Conservation (phyloP, 768 basidiomycete genomes). For the Plicaturopsis crispa region DNA sequence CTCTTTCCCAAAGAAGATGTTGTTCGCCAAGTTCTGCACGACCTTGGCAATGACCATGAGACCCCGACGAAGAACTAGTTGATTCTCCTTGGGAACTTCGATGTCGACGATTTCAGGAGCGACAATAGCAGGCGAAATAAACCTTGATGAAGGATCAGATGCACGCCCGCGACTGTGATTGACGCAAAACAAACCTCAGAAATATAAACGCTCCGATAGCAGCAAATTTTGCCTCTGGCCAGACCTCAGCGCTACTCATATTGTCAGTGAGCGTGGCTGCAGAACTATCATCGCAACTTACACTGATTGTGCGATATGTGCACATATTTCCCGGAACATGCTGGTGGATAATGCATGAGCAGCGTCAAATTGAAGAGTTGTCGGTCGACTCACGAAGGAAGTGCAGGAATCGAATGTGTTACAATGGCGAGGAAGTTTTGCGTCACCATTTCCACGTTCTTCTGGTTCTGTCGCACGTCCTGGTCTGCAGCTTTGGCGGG, state of each 20-base stretch:
- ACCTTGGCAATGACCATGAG: slow-evolving; percentile 86
- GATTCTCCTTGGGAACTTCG: slow-evolving; percentile 58
- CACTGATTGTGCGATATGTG: slow-evolving; percentile 75
- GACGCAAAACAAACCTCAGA: slow-evolving; percentile 44
- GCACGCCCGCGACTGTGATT: not conserved
- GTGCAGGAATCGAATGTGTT: slow-evolving; percentile 53
- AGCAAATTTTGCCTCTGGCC: slow-evolving; percentile 76
- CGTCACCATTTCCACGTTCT: slow-evolving; percentile 67
- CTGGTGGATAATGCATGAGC: slow-evolving; percentile 26
- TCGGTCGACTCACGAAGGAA: slow-evolving; percentile 59
- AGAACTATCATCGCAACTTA: slow-evolving; percentile 28
- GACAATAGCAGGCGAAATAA: slow-evolving; percentile 88
- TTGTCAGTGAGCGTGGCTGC: slow-evolving; percentile 8
- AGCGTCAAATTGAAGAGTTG: slow-evolving; percentile 5
- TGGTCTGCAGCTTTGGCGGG: slow-evolving; percentile 52
- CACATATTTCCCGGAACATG: slow-evolving; percentile 82
- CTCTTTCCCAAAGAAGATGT: slow-evolving; percentile 90
- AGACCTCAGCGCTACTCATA: slow-evolving; percentile 46
- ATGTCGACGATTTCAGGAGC: slow-evolving; percentile 81
- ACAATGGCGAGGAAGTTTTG: slow-evolving; percentile 72
- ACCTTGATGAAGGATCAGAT: slow-evolving; percentile 35
- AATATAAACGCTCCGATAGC: slow-evolving; percentile 91
- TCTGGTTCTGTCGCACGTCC: slow-evolving; percentile 59
- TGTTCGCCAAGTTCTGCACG: slow-evolving; percentile 90
- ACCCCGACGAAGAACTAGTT: slow-evolving; percentile 56